Evolutionary conservation across 805 yeast species (phyloP).

Genomic region (Ogataea kodamae): DNA sequence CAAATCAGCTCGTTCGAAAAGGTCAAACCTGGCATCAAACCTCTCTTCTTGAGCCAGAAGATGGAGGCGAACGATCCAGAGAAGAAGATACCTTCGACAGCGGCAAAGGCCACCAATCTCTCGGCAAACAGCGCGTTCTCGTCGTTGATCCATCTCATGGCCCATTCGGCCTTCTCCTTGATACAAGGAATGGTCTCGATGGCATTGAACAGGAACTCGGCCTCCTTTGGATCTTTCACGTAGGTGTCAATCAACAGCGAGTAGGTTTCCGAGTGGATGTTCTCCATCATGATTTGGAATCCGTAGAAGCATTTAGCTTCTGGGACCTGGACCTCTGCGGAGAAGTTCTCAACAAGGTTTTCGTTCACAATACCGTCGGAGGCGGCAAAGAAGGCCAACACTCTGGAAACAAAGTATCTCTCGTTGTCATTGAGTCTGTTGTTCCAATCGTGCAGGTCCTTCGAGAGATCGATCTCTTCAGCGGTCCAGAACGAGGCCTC

Average conservation of each 20-base stretch:
- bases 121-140: constrained; percentile 87
- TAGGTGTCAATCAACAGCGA: constrained; percentile 92
- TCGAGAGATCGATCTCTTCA: constrained; percentile 93
- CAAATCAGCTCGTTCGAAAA: constrained; percentile 96
- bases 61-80: constrained; percentile 98
- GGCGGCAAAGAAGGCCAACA: constrained; percentile 96
- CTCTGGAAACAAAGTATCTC: constrained; percentile 87
- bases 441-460: constrained; percentile 92
- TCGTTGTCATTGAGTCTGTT: constrained; percentile 84
- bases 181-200: constrained; percentile 95
- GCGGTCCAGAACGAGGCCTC: constrained; percentile 99
- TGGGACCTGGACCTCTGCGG: constrained; percentile 94
- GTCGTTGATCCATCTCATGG: constrained; percentile 93
- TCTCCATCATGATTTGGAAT: constrained; percentile 99
- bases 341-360: constrained; percentile 94
- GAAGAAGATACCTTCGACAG: constrained; percentile 98
- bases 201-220: constrained; percentile 88
- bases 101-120: constrained; percentile 96
- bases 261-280: constrained; percentile 96
- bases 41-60: constrained; percentile 98
- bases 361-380: constrained; percentile 98
- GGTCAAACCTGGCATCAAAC: constrained; percentile 97
- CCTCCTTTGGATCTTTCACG: constrained; percentile 93
- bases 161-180: constrained; percentile 98
- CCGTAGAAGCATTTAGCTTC: constrained; percentile 99